Base-by-base conservation (phyloP, 2,329 filamentous ascomycete genomes). In the Tolypocladium endophyticum region DNA sequence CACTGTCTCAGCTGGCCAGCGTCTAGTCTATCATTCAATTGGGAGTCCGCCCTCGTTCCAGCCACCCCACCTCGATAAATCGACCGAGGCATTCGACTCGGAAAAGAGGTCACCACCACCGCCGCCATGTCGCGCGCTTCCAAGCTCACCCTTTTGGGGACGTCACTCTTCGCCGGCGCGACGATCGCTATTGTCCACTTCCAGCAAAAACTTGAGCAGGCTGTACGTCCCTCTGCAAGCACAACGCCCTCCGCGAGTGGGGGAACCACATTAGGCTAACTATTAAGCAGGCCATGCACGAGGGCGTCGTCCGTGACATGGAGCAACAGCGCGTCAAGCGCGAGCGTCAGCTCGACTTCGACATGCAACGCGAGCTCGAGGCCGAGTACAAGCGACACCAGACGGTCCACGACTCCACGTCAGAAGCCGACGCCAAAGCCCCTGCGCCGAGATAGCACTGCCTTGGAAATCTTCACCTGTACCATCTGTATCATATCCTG, bases 291-390 rank as follows among this genome's bases (percentile, higher is more conserved):
- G 89, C 90, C 60, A 99, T 99, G 94, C 94, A 99, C 70, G 85
- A 88, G 65, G 94, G 94, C 53, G 94, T 99, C 50, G 79, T 97
- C 64, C 89, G 93, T 64, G 94, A 99, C 70, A 89, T 97, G 81
- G 93, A 97, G 71, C 91, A 95, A 70, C 92, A 96, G 72, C 86
- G 89, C 54, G 73, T 97, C 65, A 97, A 97, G 77, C 83, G 85
- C 65, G 94, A 99, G 73, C 87, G 94, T 61, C 90, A 95, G 73
- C 84, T 92, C 57, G 94, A 99, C 71, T 99, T 99, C 69, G 92
- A 97, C 64, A 85, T 96, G 83, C 94, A 99, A 72, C 84, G 81
- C 63, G 83, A 82, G 8, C 78, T 99, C 55, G 92, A 97, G 76
- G 84, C 88, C 68, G 90, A 99, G 73, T 97, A 97, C 74, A 87